Base-by-base conservation (phyloP, 1,284 basidiomycete genomes). In the Malassezia cuniculi region DNA sequence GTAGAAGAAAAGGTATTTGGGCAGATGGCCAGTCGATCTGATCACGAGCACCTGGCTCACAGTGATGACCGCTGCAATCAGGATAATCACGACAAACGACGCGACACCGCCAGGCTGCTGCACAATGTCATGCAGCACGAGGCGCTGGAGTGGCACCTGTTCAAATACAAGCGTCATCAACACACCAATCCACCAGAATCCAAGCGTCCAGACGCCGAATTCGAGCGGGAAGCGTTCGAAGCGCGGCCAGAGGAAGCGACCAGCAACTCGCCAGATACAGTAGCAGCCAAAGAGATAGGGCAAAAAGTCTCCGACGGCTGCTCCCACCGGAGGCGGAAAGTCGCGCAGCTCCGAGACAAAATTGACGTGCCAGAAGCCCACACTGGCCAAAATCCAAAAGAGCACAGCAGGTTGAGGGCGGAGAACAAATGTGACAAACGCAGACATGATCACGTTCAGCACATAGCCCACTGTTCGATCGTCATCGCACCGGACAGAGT, bases 281-380 rank as follows among this genome's bases (percentile, higher is more conserved):
- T 85, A 85, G 16, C 75, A 75, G 38, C 83, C 76, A 55, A 86
- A 87, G 15, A 87, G 71, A 0, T 75, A 69, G 0, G 85, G 83
- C 11, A 87, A 71, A 68, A 89, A 87, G 5, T 77, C 76, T 19
- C 74, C 76, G 51, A 86, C 82, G 3, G 77, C 81, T 7, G 70
- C 70, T 37, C 80, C 76, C 36, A 86, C 68, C 7, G 46, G 48
- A 9, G 44, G 51, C 8, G 52, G 54, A 17, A 74, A 75, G 2
- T 71, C 72, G 20, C 74, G 75, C 1, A 82, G 81, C 58, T 86
- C 80, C 2, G 81, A 82, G 52, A 83, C 83, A 18, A 87, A 73
- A 1, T 76, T 72, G 42, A 85, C 72, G 54, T 89, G 84, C 85
- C 85, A 87, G 63, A 77, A 87, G 0, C 85, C 85, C 31, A 86